Evolutionary conservation across 257 asterid species (phyloP), one percentile per base, ranked within the genome.

Genomic region (Cordia subcordata): DNA sequence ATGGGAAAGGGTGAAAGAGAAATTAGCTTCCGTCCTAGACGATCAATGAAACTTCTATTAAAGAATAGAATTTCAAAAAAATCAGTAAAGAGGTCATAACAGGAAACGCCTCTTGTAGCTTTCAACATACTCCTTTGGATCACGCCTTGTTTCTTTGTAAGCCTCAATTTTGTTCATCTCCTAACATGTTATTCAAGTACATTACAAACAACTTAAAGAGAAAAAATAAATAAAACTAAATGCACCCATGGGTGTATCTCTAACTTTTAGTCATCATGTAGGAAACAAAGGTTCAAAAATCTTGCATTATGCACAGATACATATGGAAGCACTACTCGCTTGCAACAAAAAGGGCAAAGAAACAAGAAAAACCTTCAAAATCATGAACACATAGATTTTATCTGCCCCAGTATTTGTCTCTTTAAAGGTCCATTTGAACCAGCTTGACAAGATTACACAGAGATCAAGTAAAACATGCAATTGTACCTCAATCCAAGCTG

Each of bases 141-240:
- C 89, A 22, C 73, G 66, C 68, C 74, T 63, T 46, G 96, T 86
- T 68, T 73, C 85, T 56, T 45, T 79, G 75, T 89, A 86, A 35
- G 68, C 95, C 63, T 89, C 94, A 5, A 83, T 89, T 69, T 80
- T 86, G 88, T 86, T 89, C 75, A 86, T 75, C 82, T 84, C 96
- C 96, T 88, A 67, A 69, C 16, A 67, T 42, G 22, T 49, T n/a
- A 52, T 39, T 40, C 8, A 4, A 57, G n/a, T 35, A 51, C 40
- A 8, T 22, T 0, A 49, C 38, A 45, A 13, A 9, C 35, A 27
- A 27, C 35, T 27, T 27, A 53, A n/a, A 52, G 19, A 6, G 46
- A 40, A 37, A 23, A 45, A 20, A 39, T 13, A 40, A 58, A n/a
- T 19, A 21, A 21, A 1, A 15, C 13, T n/a, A 3, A 32, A n/a